Evolutionary conservation across 805 yeast genomes (phyloP), one percentile per base, ranked within the genome.

Genomic region (Metschnikowia cubensis): DNA sequence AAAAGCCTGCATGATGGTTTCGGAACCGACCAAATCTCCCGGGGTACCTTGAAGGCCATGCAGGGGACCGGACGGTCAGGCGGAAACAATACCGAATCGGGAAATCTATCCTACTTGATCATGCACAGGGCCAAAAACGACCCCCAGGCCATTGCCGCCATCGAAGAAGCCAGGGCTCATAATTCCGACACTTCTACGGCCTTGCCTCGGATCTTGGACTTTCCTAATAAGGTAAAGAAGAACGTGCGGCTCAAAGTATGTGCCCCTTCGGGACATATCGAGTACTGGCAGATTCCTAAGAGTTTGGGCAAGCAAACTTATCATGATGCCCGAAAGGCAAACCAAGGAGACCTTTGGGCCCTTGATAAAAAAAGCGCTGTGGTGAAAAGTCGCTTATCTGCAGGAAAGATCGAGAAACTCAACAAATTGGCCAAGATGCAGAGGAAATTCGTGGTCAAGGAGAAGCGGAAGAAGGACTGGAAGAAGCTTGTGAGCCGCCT

Each of bases 321-420:
- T 58, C 95, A 88, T 61, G 98, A 94, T 70, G 96, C 96, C 0
- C 76, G 97, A 49, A 92, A 94, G 65, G 81, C 89, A 0, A 67
- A 67, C n/a, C 79, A 80, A 62, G 96, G 97, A 20, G 99, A 94
- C 64, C 68, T 84, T 47, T 94, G 98, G 99, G 84, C 87, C 1
- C 60, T 65, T 48, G 74, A 66, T 8, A 66, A 66, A 56, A 73
- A 73, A 59, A 60, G 67, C 32, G 66, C 63, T 2, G 58, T 59
- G 13, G 70, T 68, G 7, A 69, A 66, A 56, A 65, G 63, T 47
- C 56, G 53, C 35, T 45, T 73, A 11, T 57, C 67, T 17, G 73
- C 65, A 14, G 64, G 66, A 32, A 59, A 58, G 17, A 59, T 59
- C 48, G 71, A 67, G 6, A 67, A 67, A 49, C 59, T 73, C 50